A percentile compares a stretch with the other conserved stretches of the same genome.
phyloP scores from a whole-genome alignment of 352 stramenopile genomes.

The Pythium brachiatum region DNA sequence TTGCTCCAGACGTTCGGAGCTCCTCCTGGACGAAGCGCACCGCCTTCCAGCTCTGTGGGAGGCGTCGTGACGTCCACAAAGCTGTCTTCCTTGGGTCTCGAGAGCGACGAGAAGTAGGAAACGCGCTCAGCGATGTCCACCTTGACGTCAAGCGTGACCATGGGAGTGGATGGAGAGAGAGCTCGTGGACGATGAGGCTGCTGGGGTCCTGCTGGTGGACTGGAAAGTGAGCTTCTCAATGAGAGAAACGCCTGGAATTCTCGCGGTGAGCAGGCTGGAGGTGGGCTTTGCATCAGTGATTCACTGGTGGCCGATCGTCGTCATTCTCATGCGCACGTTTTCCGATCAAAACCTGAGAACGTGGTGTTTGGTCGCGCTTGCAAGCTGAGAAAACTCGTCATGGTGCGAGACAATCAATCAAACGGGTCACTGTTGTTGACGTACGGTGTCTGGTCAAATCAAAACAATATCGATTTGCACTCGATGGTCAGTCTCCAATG shows the following conservation, averaged over 20 bases:
- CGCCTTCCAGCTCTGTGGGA: not conserved
- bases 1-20: not conserved
- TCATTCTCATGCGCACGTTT: too few species aligned
- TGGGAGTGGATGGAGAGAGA: not conserved
- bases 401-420: too few species aligned
- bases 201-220: not conserved
- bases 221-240: not conserved
- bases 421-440: too few species aligned
- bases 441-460: too few species aligned
- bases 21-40: not conserved
- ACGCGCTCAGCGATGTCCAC: not conserved
- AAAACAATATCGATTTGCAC: too few species aligned
- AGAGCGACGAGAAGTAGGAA: constrained; percentile 2
- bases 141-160: not conserved
- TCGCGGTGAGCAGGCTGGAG: too few species aligned
- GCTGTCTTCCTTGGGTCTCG: not conserved
- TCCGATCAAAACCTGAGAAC: too few species aligned
- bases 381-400: too few species aligned
- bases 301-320: too few species aligned
- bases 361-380: too few species aligned
- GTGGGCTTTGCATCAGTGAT: too few species aligned
- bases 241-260: too few species aligned
- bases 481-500: not conserved
- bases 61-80: constrained; percentile 1
- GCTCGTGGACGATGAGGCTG: not conserved